Base-by-base conservation (phyloP, 345 rosid genomes). In the Eucalyptus paniculata region DNA sequence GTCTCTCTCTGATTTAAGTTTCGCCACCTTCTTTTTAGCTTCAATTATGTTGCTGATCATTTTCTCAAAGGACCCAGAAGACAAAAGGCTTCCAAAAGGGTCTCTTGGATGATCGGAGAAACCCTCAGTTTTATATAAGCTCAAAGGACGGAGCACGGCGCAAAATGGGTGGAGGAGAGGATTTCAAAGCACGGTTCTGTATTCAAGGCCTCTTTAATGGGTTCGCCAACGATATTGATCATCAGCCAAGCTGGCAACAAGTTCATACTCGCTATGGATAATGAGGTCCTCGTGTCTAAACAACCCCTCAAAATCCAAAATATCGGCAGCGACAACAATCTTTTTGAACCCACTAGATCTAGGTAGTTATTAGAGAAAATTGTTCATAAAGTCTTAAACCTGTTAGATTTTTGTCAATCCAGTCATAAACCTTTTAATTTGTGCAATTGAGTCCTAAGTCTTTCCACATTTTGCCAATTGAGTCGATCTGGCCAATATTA, bases 391-490 rank as follows among this genome's bases (percentile, higher is more conserved):
- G 8, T 50, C 8, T 50, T 50, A 50, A 50, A 16, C 53, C 2
- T 6, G 2, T 50, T 16, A 1, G 1, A 1, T 1, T 17, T 6
- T 50, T 16, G 8, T 50, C 3, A 50, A 17, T 50, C 1, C 0
- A 6, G 2, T 6, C 21, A 50, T 50, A 50, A 50, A 50, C 8
- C 2, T 50, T 50, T 50, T 50, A 50, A 50, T 50, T 50, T 50
- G 8, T 50, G 21, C 53, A 50, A 50, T 50, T 16, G 3, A 50
- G 21, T 50, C 8, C 8, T 50, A 50, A 50, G 53, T 17, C 53
- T 50, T 50, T 50, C 2, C 4, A 0, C 19, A 0, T 50, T 50
- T 50, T 50, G 19, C 53, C 53, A 50, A 50, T 17, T 50, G 8
- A 50, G 8, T 50, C 21, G 3, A 17, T 50, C 21, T 0, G 53